A percentile compares a stretch with the other conserved stretches of the same genome.
phyloP scores from a whole-genome alignment of 257 asterid genomes.

The Plantago ovata region DNA sequence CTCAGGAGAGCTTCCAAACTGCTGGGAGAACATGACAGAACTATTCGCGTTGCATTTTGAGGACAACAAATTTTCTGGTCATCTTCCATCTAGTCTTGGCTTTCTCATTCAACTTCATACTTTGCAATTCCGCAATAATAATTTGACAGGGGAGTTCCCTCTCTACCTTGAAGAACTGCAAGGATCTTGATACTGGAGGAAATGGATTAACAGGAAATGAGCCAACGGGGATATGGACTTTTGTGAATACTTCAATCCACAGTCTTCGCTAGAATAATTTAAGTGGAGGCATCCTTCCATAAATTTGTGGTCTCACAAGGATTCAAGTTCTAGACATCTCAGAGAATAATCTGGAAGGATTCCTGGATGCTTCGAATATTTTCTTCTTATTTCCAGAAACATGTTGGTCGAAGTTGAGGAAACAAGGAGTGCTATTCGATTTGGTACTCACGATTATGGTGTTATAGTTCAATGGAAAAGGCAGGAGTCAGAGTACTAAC shows the following conservation, averaged over 20 bases:
- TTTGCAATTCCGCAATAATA: neutral
- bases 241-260: neutral
- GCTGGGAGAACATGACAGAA: neutral
- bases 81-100: conserved; percentile 6
- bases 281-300: too few species aligned
- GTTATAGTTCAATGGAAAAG: neutral
- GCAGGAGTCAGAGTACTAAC: too few species aligned
- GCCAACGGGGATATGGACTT: neutral
- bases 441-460: too few species aligned
- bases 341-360: too few species aligned
- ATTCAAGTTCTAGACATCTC: too few species aligned
- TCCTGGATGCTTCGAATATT: neutral
- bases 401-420: neutral
- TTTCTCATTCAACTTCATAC: neutral
- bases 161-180: neutral
- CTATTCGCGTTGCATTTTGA: neutral
- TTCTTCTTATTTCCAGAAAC: too few species aligned
- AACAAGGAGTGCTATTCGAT: too few species aligned
- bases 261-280: too few species aligned
- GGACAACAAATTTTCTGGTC: neutral
- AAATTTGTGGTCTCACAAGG: too few species aligned
- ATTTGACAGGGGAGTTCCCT: neutral
- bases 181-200: neutral
- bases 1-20: neutral
- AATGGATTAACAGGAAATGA: neutral